phyloP scores from a whole-genome alignment of 306 rosid species.

The Inga leiocalycina region DNA sequence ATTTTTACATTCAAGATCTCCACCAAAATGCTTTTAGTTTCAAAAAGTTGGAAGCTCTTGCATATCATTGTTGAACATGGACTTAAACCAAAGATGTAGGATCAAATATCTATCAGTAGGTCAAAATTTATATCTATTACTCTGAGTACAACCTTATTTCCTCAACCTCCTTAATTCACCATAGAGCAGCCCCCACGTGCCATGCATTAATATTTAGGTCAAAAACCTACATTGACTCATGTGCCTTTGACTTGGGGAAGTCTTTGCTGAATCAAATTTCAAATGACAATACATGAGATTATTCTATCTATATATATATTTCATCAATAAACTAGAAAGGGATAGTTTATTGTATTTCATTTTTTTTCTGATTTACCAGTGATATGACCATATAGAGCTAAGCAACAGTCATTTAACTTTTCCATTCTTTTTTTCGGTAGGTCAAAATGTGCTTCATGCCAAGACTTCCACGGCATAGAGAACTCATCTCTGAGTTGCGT shows the following conservation, averaged over 20 bases:
- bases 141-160: neutral
- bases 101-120: neutral
- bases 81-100: neutral
- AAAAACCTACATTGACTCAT: neutral
- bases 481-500: slow-evolving; percentile 60
- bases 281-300: neutral
- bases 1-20: slow-evolving; percentile 1
- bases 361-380: too few relatives aligned
- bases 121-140: neutral
- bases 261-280: neutral
- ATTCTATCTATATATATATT: neutral
- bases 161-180: neutral
- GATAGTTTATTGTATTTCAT: neutral
- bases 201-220: neutral
- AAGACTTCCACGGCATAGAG: slow-evolving; percentile 73
- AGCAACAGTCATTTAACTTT: neutral
- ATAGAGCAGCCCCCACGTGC: neutral
- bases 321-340: slow-evolving; percentile 2
- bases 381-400: too few relatives aligned
- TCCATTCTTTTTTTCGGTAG: slow-evolving; percentile 43
- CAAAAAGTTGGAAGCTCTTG: slow-evolving; percentile 10
- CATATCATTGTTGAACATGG: slow-evolving; percentile 10
- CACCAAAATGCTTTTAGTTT: slow-evolving; percentile 6
- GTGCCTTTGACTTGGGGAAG: neutral
- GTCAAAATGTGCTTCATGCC: slow-evolving; percentile 72